Percentiles rank a stretch among this genome's conserved stretches.
Conservation (phyloP, 768 basidiomycete species). For the Mycena kentingensis region DNA sequence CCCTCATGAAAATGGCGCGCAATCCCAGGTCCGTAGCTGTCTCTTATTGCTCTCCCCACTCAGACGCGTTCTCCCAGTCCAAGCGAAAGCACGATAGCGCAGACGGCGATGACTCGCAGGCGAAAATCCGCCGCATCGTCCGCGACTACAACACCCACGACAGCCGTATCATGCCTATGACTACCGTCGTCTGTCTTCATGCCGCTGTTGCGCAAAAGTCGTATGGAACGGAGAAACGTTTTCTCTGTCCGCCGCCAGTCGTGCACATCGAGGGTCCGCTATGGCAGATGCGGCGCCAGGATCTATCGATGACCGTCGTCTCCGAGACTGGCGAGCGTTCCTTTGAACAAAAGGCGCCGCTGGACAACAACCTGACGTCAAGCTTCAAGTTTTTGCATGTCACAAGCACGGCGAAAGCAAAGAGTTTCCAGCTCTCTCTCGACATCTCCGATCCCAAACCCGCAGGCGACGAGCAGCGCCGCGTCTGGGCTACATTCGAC, state of each 20-base stretch:
- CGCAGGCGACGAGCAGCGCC: conserved; percentile 53
- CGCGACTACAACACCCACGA: conserved; percentile 81
- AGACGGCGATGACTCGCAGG: conserved; percentile 65
- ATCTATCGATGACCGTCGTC: conserved; percentile 83
- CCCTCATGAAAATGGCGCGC: conserved; percentile 32
- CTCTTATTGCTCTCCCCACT: conserved; percentile 4
- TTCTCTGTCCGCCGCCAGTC: conserved; percentile 90
- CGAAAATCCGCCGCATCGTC: conserved; percentile 82
- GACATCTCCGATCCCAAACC: conserved; percentile 80
- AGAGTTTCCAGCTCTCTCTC: conserved; percentile 84
- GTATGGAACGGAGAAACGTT: conserved; percentile 93
- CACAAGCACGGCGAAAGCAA: conserved; percentile 84
- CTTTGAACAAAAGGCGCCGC: conserved; percentile 79
- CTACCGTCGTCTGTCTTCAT: conserved; percentile 86
- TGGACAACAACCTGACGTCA: conserved; percentile 82
- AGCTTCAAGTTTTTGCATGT: conserved; percentile 93
- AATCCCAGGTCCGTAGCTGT: conserved; percentile 43
- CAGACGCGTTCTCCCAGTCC: conserved; percentile 36
- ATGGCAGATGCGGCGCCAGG: conserved; percentile 79
- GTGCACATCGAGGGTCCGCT: conserved; percentile 91
- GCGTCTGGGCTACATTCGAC: conserved; percentile 89
- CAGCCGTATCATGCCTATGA: conserved; percentile 80
- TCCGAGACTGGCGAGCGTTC: conserved; percentile 82
- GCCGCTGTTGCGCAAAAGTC: conserved; percentile 96
- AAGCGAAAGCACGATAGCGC: conserved; percentile 79